Evolutionary conservation across 208 protist genomes (phyloP), one percentile per base, ranked within the genome.

Genomic region (Leptomonas pyrrhocoris): DNA sequence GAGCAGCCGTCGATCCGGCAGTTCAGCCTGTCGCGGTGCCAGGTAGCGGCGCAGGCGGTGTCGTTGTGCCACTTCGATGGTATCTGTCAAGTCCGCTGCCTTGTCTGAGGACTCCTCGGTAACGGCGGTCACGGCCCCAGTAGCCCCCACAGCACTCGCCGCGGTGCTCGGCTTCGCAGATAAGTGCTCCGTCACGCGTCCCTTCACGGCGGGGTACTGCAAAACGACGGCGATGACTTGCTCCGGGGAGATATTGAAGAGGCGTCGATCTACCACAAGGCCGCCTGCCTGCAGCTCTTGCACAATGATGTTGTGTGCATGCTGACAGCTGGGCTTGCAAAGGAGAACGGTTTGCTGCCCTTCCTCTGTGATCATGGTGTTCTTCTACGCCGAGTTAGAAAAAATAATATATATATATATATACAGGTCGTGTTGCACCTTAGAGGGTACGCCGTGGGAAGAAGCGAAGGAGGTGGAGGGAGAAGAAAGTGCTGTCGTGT

Each of bases 241-340:
- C 30, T 50, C 67, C 0, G 79, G 66, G 0, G 82, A 83, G 34
- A 95, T 66, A 11, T 66, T 74, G 38, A 93, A 90, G 36, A 69
- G 65, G 19, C 82, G 83, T 2, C 72, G 85, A 1, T 85, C 71
- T 9, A 95, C 73, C 2, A 77, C 72, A 54, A 95, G 82, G 34
- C 83, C 86, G 13, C 71, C 79, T 38, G 85, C 71, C 1, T 72
- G 76, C 28, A 93, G 62, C 19, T 77, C 67, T 34, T 90, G 78
- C 8, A 92, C 50, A 38, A 95, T 88, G 42, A 62, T 27, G 18
- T 73, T 68, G 63, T 95, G 90, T 23, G 69, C 58, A 6, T 76
- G 45, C 23, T 81, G 63, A 2, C 74, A 73, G 69, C 85, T 84
- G 2, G 90, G 90, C 71, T 91, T 93, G 76, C 86, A 93, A 3